Base-by-base conservation (phyloP, 2,329 filamentous ascomycete genomes). In the Emergomyces pasteurianus region DNA sequence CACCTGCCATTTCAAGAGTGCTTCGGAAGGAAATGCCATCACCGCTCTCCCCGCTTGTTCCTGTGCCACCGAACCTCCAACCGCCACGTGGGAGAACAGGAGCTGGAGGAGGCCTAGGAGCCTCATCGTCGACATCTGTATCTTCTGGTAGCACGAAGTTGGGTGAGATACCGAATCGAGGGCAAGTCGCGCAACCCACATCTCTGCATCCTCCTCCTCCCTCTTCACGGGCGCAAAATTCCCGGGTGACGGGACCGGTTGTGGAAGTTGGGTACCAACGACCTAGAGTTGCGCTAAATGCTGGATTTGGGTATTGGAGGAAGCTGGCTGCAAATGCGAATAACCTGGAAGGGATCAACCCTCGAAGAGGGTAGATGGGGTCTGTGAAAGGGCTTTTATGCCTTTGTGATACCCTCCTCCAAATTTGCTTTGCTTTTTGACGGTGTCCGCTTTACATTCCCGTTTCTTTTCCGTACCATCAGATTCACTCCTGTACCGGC, bases 141-240 rank as follows among this genome's bases (percentile, higher is more conserved):
- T 58, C 57, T 9, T 58, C 57, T 38, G 43, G 42, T 16, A 58
- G 57, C 28, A 58, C 57, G 34, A 58, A 58, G 31, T 34, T 58
- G 1, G 57, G 57, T 43, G 57, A 58, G 36, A 47, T 58, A 23
- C 57, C 57, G 23, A 23, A 23, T 3, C 57, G 57, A 16, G 7
- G 40, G 10, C 57, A 21, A 18, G 14, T 49, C 50, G 12, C 26
- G 4, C 36, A 58, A 8, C 10, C 57, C 21, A 23, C 43, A 18
- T 28, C 42, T 49, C 26, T 28, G 6, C 9, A 47, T 47, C n/a
- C 43, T 12, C 43, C 8, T 26, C 43, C n/a, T n/a, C 21, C 43
- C 10, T 26, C 43, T 34, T 14, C 42, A 23, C 31, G 36, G 10
- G 23, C 38, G 6, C 46, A 50, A 18, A 58, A 38, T 58, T 12